Base-by-base conservation (phyloP, 139 green algal genomes). In the Chlorella vulgaris region DNA sequence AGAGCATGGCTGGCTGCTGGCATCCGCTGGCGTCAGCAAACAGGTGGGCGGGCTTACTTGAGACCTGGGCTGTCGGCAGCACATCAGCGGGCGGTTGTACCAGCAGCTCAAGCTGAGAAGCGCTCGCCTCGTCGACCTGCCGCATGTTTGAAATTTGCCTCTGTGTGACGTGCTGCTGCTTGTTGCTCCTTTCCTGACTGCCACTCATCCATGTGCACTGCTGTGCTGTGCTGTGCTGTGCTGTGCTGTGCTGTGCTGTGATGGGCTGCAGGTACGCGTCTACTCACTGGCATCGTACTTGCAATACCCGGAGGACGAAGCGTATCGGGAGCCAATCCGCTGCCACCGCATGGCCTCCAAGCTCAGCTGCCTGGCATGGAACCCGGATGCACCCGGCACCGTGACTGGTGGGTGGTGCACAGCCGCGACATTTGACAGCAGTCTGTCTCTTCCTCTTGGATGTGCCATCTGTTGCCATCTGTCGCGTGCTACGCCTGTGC, bases 341-440 rank as follows among this genome's bases (percentile, higher is more conserved):
- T 51, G 83, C 35, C 85, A 91, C 42, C 82, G 82, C 3, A 88
- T 91, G 55, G 85, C 88, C 22, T 91, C 88, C 67, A 98, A 98
- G 82, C 77, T 97, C 51, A 94, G 87, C 73, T 93, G 89, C 63
- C 80, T 97, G 1, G 89, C 89, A 40, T 98, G 92, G 88, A 92
- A 91, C 65, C 75, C 83, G 3, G 92, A 92, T 76, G 85, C 63
- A 24, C 78, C 90, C 8, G 89, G 89, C 2, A 77, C 94, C 3
- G 86, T 94, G 39, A 90, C 90, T 33, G 50, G 77, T 83, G 47
- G 38, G 77, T 7, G 26, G 4, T 10, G 58, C 51, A 36, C 38
- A 26, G 35, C 15, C 15, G 55, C 55, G 5, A 21, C 5, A 29
- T 5, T n/a, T 65, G 55, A 5, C n/a, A 21, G 18, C 18, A 31